A percentile compares a stretch with the other conserved stretches of the same genome.
phyloP scores from a whole-genome alignment of 345 rosid genomes.

The Raphanus sativus region DNA sequence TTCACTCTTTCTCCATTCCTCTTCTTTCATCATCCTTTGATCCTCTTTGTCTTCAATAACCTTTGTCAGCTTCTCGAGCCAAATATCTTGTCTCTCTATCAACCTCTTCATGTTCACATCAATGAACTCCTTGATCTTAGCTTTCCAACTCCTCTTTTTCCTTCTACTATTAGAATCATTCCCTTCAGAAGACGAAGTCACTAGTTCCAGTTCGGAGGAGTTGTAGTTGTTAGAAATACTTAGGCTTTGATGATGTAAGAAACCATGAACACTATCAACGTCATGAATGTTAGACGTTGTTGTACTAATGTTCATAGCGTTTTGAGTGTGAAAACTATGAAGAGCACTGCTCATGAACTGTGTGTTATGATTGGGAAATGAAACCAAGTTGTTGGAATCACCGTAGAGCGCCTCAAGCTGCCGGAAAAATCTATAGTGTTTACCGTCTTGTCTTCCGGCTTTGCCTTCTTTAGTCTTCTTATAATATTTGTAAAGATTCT shows the following conservation, averaged over 20 bases:
- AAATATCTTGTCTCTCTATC: conserved; percentile 79
- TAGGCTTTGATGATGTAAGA: conserved; percentile 55
- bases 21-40: conserved; percentile 71
- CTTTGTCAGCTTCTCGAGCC: conserved; percentile 78
- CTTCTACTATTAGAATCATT: conserved; percentile 53
- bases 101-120: conserved; percentile 76
- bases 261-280: conserved; percentile 31
- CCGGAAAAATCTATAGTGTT: conserved; percentile 90
- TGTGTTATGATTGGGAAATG: conserved; percentile 46
- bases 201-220: conserved; percentile 55
- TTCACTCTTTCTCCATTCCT: conserved; percentile 82
- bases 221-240: conserved; percentile 63
- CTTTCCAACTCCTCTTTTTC: conserved; percentile 68
- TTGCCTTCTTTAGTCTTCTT: conserved; percentile 99
- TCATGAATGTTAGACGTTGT: conserved; percentile 31
- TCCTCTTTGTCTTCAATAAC: conserved; percentile 79
- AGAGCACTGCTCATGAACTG: conserved; percentile 43
- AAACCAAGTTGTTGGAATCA: conserved; percentile 50
- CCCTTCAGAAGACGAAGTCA: conserved; percentile 63
- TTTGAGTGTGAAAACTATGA: conserved; percentile 41
- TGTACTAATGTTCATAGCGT: conserved; percentile 31
- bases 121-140: conserved; percentile 77
- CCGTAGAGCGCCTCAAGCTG: conserved; percentile 98
- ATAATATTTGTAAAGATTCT: conserved; percentile 95
- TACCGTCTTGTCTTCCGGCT: conserved; percentile 97